Percentiles rank a stretch among this genome's conserved stretches.
These are phyloP conservation scores for Penicillium angulare DNA, from an alignment of 495 filamentous ascomycete species.

Conservation along the genomic window DNA sequence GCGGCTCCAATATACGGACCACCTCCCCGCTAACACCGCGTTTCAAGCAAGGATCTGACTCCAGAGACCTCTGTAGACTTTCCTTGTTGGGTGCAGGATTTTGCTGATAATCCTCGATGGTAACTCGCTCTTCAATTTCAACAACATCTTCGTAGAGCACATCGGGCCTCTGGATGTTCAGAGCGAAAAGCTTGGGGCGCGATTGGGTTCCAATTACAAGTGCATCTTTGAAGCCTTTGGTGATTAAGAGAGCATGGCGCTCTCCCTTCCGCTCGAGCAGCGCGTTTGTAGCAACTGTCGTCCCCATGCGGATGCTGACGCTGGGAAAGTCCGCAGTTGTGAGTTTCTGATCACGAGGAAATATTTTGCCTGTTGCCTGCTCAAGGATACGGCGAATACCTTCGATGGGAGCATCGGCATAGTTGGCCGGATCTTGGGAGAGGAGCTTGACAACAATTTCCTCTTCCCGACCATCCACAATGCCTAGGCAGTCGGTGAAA, in stretches of 20 bases:
- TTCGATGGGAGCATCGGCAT: slow-evolving; percentile 20
- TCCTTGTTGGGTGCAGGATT: slow-evolving; percentile 17
- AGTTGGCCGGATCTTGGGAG: slow-evolving; percentile 15
- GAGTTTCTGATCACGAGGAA: slow-evolving; percentile 15
- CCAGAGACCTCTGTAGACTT: slow-evolving; percentile 48
- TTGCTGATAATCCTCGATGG: slow-evolving; percentile 60
- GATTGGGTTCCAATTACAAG: slow-evolving; percentile 80
- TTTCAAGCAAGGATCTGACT: slow-evolving; percentile 20
- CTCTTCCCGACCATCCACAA: slow-evolving; percentile 13
- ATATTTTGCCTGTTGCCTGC: slow-evolving; percentile 15
- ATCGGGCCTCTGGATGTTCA: slow-evolving; percentile 69
- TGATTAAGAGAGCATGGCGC: slow-evolving; percentile 79
- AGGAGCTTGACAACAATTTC: slow-evolving; percentile 20
- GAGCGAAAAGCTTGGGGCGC: slow-evolving; percentile 71
- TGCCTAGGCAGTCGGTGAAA: slow-evolving; percentile 19
- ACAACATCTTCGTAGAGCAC: slow-evolving; percentile 67
- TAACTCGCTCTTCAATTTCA: slow-evolving; percentile 71
- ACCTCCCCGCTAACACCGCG: slow-evolving; percentile 40
- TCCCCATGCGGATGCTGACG: slow-evolving; percentile 60
- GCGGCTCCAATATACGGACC: slow-evolving; percentile 35
- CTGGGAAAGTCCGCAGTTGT: slow-evolving; percentile 8
- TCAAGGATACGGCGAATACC: slow-evolving; percentile 21
- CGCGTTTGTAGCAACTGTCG: slow-evolving; percentile 80
- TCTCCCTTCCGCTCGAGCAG: slow-evolving; percentile 88
- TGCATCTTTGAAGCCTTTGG: slow-evolving; percentile 86